Percentiles rank a stretch among this genome's conserved stretches.
Evolutionary conservation across 116 monocot genomes (phyloP).

Genomic region (Thalassia testudinum): DNA sequence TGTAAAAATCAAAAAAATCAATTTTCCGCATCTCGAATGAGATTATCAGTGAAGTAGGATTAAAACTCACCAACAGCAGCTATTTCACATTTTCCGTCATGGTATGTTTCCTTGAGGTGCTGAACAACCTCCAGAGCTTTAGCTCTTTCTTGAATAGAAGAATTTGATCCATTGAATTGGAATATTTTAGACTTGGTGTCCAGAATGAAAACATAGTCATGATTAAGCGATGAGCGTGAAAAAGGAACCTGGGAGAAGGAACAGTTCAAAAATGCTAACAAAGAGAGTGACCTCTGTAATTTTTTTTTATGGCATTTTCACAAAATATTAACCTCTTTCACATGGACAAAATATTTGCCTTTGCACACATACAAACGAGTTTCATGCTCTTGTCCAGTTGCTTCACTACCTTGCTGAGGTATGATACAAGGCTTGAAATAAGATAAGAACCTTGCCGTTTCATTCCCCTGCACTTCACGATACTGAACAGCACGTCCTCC

Average conservation of each 20-base stretch:
- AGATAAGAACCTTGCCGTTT: slow-evolving; percentile 82
- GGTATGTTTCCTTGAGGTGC: slow-evolving; percentile 87
- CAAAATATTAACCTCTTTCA: slow-evolving; percentile 57
- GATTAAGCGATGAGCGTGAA: slow-evolving; percentile 75
- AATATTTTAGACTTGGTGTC: slow-evolving; percentile 95
- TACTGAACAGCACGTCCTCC: slow-evolving; percentile 95
- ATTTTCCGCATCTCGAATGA: background rate
- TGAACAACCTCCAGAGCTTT: slow-evolving; percentile 99
- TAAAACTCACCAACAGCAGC: slow-evolving; percentile 70
- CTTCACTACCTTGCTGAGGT: slow-evolving; percentile 71
- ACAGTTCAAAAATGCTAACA: background rate
- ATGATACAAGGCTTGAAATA: slow-evolving; percentile 97
- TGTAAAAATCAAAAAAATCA: slow-evolving; percentile 1
- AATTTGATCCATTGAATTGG: slow-evolving; percentile 95
- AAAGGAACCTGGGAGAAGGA: slow-evolving; percentile 43
- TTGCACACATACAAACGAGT: slow-evolving; percentile 72
- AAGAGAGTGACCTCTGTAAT: background rate
- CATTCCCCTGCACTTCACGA: slow-evolving; percentile 83
- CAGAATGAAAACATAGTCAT: slow-evolving; percentile 92
- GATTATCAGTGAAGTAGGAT: background rate
- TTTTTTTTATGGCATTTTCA: no score
- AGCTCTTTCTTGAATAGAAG: slow-evolving; percentile 94
- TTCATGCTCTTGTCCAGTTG: slow-evolving; percentile 46
- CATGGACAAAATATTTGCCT: slow-evolving; percentile 86
- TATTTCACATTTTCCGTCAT: slow-evolving; percentile 85